These are phyloP conservation scores for Syzygium jambos DNA, from an alignment of 345 rosid species.

Conservation along the genomic window DNA sequence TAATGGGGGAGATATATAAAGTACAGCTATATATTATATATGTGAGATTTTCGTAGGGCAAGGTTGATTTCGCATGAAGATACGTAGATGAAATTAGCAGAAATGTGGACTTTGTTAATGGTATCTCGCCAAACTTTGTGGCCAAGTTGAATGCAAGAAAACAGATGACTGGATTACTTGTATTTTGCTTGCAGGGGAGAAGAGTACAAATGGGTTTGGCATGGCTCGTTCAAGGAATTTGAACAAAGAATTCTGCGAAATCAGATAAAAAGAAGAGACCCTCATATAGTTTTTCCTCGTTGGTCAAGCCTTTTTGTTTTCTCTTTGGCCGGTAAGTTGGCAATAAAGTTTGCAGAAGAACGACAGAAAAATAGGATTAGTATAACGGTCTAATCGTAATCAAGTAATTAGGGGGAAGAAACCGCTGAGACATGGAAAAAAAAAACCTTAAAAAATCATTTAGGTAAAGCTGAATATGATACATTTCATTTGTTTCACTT, in stretches of 20 bases:
- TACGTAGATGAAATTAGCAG: neutral
- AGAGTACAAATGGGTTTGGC: neutral
- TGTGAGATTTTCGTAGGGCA: neutral
- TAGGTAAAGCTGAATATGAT: neutral
- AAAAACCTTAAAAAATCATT: neutral
- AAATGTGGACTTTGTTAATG: neutral
- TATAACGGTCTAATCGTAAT: neutral
- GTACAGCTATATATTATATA: neutral
- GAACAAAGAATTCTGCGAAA: neutral
- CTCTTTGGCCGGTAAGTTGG: neutral
- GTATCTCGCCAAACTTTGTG: neutral
- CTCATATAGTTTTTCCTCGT: no score
- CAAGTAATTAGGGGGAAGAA: neutral
- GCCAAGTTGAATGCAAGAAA: neutral
- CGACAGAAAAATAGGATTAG: neutral
- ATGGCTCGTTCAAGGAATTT: neutral
- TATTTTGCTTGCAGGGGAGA: neutral
- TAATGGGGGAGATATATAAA: neutral
- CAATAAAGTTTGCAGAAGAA: neutral
- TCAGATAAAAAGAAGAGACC: neutral
- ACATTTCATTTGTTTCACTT: neutral
- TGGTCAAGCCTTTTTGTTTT: neutral
- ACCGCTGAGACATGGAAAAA: neutral
- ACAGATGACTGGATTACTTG: neutral
- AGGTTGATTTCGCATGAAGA: conserved; percentile 3